Percentiles rank a stretch among this genome's conserved stretches.
These are phyloP conservation scores for Apiospora hydei DNA, from an alignment of 2,329 filamentous ascomycete genomes.

Conservation along the genomic window DNA sequence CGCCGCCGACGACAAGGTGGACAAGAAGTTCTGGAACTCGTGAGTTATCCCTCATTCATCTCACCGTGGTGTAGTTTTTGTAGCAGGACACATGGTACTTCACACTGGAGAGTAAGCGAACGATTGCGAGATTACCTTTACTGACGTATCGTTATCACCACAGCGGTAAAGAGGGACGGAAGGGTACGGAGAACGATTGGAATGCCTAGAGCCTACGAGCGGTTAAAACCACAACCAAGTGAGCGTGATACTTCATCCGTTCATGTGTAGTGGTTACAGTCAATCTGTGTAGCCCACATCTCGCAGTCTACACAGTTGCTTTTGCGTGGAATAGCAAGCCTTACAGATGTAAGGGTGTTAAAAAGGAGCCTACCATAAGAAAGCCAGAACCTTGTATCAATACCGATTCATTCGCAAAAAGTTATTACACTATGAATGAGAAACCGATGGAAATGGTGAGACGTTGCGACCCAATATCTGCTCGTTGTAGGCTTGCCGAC, in stretches of 20 bases:
- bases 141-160: neutral
- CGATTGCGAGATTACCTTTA: neutral
- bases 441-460: too few species aligned
- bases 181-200: constrained; percentile 21
- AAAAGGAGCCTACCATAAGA: neutral
- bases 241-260: neutral
- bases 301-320: too few species aligned
- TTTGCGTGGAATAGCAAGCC: too few species aligned
- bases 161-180: neutral
- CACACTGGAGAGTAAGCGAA: too few species aligned
- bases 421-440: too few species aligned
- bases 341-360: too few species aligned
- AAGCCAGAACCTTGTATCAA: neutral
- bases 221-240: too few species aligned
- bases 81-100: neutral
- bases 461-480: too few species aligned
- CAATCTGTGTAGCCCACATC: too few species aligned
- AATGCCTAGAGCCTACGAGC: neutral
- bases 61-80: neutral
- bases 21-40: constrained; percentile 51
- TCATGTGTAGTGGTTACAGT: neutral
- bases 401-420: neutral
- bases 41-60: neutral
- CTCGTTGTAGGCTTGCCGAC: too few species aligned
- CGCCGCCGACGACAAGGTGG: constrained; percentile 58